Percentiles rank a stretch among this genome's conserved stretches.
phyloP scores from a whole-genome alignment of 768 basidiomycete species.

The Kwoniella mangroviensis region DNA sequence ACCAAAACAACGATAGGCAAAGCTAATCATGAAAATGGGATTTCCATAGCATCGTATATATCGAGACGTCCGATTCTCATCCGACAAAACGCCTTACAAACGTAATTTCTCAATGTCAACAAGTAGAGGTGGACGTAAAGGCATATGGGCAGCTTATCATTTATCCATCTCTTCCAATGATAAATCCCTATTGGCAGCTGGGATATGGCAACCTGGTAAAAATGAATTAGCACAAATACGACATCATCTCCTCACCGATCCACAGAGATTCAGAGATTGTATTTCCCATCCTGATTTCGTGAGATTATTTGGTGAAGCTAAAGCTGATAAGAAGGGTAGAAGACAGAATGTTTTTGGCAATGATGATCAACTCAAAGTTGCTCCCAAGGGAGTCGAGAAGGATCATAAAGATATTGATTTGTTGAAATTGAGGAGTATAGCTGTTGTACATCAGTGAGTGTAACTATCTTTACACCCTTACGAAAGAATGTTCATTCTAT shows the following conservation, averaged over 20 bases:
- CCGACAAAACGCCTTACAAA: slow-evolving; percentile 97
- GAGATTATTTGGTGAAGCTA: slow-evolving; percentile 73
- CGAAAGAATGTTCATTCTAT: neutral
- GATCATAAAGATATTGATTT: slow-evolving; percentile 88
- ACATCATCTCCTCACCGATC: slow-evolving; percentile 69
- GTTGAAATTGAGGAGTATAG: slow-evolving; percentile 79
- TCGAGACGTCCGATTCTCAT: slow-evolving; percentile 90
- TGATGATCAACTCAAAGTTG: slow-evolving; percentile 86
- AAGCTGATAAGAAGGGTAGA: slow-evolving; percentile 64
- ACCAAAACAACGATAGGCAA: too few species aligned
- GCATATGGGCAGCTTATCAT: slow-evolving; percentile 84
- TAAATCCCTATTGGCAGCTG: slow-evolving; percentile 75
- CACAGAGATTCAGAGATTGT: slow-evolving; percentile 68
- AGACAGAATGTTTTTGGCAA: slow-evolving; percentile 79
- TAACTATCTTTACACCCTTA: neutral
- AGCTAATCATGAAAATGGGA: too few species aligned
- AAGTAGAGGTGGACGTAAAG: slow-evolving; percentile 86
- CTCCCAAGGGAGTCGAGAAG: slow-evolving; percentile 88
- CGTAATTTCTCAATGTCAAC: slow-evolving; percentile 77
- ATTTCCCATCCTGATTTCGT: slow-evolving; percentile 76
- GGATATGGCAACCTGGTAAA: slow-evolving; percentile 64
- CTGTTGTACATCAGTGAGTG: slow-evolving; percentile 68
- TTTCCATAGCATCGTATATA: slow-evolving; percentile 76
- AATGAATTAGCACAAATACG: slow-evolving; percentile 79
- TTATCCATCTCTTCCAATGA: slow-evolving; percentile 61